Evolutionary conservation across 352 stramenopile genomes (phyloP).

Genomic region (Phytophthora capsici): DNA sequence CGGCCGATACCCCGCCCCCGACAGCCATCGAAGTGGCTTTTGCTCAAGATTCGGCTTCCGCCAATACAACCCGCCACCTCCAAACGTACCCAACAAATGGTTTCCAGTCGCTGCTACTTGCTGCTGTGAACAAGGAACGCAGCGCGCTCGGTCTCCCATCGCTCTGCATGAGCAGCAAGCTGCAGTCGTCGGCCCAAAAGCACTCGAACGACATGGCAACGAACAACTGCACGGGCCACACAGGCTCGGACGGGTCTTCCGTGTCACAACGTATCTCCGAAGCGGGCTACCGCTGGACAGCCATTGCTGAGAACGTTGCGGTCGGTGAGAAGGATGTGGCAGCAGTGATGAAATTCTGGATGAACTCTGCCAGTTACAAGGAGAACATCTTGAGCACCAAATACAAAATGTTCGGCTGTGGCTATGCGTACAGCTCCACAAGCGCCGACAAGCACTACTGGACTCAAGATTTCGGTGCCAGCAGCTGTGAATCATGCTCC

Average conservation of each 20-base stretch:
- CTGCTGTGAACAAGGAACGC: conserved; percentile 57
- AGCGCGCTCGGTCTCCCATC: conserved; percentile 34
- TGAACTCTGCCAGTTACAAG: conserved; percentile 53
- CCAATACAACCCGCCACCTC: conserved; percentile 22
- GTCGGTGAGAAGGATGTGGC: conserved; percentile 51
- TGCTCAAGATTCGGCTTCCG: background rate
- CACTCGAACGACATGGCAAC: conserved; percentile 49
- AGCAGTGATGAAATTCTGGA: conserved; percentile 62
- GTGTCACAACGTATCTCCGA: conserved; percentile 47
- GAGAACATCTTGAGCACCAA: conserved; percentile 46
- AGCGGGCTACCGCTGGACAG: conserved; percentile 52
- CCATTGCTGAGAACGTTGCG: conserved; percentile 62
- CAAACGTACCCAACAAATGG: conserved; percentile 28
- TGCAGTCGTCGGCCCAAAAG: conserved; percentile 31
- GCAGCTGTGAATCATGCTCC: conserved; percentile 30
- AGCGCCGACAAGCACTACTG: conserved; percentile 56
- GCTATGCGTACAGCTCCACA: conserved; percentile 32
- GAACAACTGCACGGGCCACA: conserved; percentile 60
- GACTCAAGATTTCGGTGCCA: conserved; percentile 57
- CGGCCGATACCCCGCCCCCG: background rate
- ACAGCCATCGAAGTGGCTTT: conserved; percentile 7
- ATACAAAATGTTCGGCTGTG: too few relatives aligned
- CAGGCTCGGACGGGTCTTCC: conserved; percentile 49
- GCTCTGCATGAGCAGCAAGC: conserved; percentile 48
- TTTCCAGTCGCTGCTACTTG: conserved; percentile 41